Percentiles rank a stretch among this genome's conserved stretches.
phyloP scores from a whole-genome alignment of 2,329 filamentous ascomycete genomes.

The Nemania sp. region DNA sequence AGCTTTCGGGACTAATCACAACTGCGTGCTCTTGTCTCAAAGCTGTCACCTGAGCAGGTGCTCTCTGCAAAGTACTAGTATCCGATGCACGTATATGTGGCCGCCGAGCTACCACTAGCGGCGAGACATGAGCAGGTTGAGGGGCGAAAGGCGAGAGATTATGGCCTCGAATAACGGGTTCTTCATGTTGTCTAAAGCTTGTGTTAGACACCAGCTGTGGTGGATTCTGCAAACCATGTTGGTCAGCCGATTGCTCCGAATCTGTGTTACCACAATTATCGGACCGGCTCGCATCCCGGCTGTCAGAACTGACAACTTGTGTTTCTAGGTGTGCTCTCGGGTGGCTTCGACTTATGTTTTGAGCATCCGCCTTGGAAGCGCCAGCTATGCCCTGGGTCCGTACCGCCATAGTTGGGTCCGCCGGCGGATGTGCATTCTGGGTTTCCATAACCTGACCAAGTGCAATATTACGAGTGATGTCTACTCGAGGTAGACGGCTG shows the following conservation, averaged over 20 bases:
- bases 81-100: constrained; percentile 41
- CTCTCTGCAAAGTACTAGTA: constrained; percentile 44
- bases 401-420: constrained; percentile 13
- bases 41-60: constrained; percentile 60
- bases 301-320: constrained; percentile 45
- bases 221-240: constrained; percentile 41
- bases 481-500: constrained; percentile 13
- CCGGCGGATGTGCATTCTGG: constrained; percentile 26
- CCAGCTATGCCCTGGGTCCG: constrained; percentile 21
- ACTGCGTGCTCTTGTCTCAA: constrained; percentile 56
- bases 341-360: constrained; percentile 9
- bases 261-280: constrained; percentile 47
- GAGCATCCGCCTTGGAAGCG: constrained; percentile 12
- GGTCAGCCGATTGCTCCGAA: constrained; percentile 44
- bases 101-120: constrained; percentile 53
- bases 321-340: constrained; percentile 33
- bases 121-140: constrained; percentile 72
- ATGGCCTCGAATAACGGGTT: constrained; percentile 72
- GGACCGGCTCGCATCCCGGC: constrained; percentile 49
- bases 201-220: constrained; percentile 46
- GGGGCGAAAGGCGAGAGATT: constrained; percentile 75
- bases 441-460: constrained; percentile 27
- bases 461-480: constrained; percentile 19
- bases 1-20: constrained; percentile 64
- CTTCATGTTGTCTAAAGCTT: constrained; percentile 50